Base-by-base conservation (phyloP, 805 yeast genomes). In the Nakazawaea ernobii region DNA sequence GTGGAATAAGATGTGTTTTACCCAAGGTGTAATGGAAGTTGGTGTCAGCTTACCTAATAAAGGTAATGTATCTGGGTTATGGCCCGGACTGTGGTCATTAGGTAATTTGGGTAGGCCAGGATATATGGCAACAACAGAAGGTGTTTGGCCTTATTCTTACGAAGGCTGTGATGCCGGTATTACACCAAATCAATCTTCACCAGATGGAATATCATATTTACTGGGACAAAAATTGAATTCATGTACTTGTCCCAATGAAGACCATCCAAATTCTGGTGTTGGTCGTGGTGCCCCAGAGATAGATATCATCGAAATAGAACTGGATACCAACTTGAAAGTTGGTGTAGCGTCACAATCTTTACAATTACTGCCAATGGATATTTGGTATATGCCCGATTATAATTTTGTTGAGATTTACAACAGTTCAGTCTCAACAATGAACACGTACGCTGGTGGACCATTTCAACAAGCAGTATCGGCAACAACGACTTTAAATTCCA, bases 241-340 rank as follows among this genome's bases (percentile, higher is more conserved):
- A 11, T 91, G 98, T 68, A 83, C 92, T 0, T 91, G 97, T 69
- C 68, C 73, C 26, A 89, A 84, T 28, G 88, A 80, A 56, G 89
- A 84, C 45, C 97, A 91, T 63, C 98, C 98, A 41, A 90, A 84
- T 61, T 76, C 69, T 20, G 97, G 97, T 43, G 65, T 68, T 1
- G 97, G 97, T 11, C 80, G 98, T 65, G 97, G 97, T 45, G 95
- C 96, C 0, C 97, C 97, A 8, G 97, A 90, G 73, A 88, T 92
- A 56, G 98, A 92, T 79, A 80, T 83, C 39, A 63, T 92, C 45
- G 98, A 92, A 76, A 97, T 84, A 53, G 90, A 88, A 55, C 77
- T 80, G 26, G 82, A 80, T 52, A 71, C 84, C 1, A 69, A 63
- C 11, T 47, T 71, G 17, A 52, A 55, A 36, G 60, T 68, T 53